phyloP scores from a whole-genome alignment of 2,329 filamentous ascomycete genomes.

The Cytospora chrysosperma region DNA sequence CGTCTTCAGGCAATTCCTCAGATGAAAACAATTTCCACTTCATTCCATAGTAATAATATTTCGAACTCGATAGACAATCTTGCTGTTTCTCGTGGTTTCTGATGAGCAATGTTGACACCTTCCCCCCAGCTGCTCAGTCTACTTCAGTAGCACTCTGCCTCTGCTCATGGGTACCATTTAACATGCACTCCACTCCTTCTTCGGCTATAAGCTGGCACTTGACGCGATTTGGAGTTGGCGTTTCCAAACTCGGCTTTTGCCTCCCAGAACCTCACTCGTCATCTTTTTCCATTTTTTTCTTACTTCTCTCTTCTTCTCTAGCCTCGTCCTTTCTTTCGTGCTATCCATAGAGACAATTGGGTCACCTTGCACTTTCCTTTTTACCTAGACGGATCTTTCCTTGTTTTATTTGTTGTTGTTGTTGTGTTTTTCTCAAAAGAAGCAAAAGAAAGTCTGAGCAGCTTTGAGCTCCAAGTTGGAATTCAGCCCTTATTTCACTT shows the following conservation, averaged over 20 bases:
- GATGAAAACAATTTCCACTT: neutral
- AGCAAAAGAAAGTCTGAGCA: neutral
- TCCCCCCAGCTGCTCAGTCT: neutral
- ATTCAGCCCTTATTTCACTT: neutral
- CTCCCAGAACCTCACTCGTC: constrained; percentile 6
- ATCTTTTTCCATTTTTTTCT: constrained; percentile 3
- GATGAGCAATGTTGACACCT: neutral
- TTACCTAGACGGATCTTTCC: neutral
- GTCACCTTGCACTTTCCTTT: neutral
- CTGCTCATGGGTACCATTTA: constrained; percentile 9
- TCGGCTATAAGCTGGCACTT: constrained; percentile 12
- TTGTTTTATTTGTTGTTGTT: too few relatives aligned
- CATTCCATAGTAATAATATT: neutral
- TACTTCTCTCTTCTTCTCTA: constrained; percentile 2
- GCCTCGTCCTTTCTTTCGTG: constrained; percentile 1
- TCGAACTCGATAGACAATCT: neutral
- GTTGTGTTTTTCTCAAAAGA: too few relatives aligned
- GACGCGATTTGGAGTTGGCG: constrained; percentile 1
- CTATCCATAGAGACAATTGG: neutral
- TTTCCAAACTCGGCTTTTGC: neutral
- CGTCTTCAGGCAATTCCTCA: neutral
- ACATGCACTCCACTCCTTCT: constrained; percentile 6
- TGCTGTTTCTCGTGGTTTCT: neutral
- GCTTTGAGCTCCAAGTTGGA: neutral
- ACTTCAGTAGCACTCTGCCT: too few relatives aligned